Base-by-base conservation (phyloP, 805 yeast species). In the Suhomyces kilbournensis region DNA sequence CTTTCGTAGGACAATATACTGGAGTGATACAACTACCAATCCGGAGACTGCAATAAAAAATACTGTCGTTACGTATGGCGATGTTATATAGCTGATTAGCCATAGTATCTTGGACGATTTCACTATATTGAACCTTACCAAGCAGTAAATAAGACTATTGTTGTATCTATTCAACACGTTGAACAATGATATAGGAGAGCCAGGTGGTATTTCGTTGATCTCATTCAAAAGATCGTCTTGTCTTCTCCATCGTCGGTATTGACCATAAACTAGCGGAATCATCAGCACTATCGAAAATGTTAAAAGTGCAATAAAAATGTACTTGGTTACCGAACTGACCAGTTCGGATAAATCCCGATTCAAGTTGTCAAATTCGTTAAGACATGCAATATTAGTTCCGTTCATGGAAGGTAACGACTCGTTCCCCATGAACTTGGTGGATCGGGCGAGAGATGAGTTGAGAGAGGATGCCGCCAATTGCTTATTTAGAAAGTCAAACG, bases 31-130 rank as follows among this genome's bases (percentile, higher is more conserved):
- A 1, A 83, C 66, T 0, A 80, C 10, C 0, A 87, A 50, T 0
- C 94, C 94, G 14, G 80, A 68, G 0, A 85, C 4, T 0, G 86
- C 88, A 0, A 89, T 56, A 1, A 79, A 65, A 1, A 89, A 62
- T 0, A 85, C 60, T 0, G 77, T 59, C 1, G 78, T 51, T 0
- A 92, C 80, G 10, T 81, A 74, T 2, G 76, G 69, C 1, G 90
- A 79, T 2, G 81, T 64, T n/a, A 78, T 57, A 62, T 85, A 85
- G 44, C 39, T 54, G 1, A 50, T 17, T 7, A 56, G 5, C 59
- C 59, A 54, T 8, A 32, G 20, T 17, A 26, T 7, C 14, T 44
- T 45, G 3, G 49, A 9, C 4, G 40, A 30, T 14, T 7, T 8
- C n/a, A 30, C 23, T 7, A 23, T 14, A 14, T 20, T 30, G 20